phyloP scores from a whole-genome alignment of 768 basidiomycete genomes.

The Fistulinella prunicolor region DNA sequence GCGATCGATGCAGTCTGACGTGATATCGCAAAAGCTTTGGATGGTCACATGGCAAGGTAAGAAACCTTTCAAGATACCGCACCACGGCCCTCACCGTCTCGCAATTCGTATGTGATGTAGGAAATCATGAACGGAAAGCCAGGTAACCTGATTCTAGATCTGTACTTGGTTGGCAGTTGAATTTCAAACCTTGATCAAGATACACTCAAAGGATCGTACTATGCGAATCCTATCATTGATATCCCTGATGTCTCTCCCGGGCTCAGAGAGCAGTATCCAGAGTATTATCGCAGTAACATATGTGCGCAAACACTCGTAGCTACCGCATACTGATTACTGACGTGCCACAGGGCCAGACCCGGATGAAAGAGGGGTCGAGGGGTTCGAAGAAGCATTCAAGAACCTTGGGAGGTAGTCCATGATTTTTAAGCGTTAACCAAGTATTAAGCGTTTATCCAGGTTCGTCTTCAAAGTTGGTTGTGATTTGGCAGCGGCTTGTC shows the following conservation, averaged over 20 bases:
- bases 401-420: conserved; percentile 60
- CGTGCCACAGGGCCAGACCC: conserved; percentile 55
- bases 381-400: conserved; percentile 88
- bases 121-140: conserved; percentile 97
- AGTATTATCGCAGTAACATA: conserved; percentile 87
- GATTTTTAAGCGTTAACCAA: not conserved
- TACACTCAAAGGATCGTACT: conserved; percentile 88
- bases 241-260: conserved; percentile 54
- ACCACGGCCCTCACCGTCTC: not conserved
- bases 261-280: conserved; percentile 59
- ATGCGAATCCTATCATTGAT: conserved; percentile 77
- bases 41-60: conserved; percentile 95
- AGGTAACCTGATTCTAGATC: conserved; percentile 38
- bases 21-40: conserved; percentile 62
- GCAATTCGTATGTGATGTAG: conserved; percentile 31
- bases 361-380: conserved; percentile 60
- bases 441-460: conserved; percentile 35
- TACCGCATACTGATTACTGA: not conserved
- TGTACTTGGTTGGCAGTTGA: not conserved
- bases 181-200: conserved; percentile 44
- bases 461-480: conserved; percentile 83
- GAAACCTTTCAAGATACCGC: conserved; percentile 1
- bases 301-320: conserved; percentile 47
- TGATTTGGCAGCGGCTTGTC: conserved; percentile 81
- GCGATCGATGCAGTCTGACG: not conserved